These are phyloP conservation scores for Fusarium sp. DNA, from an alignment of 2,329 filamentous ascomycete genomes.

Conservation along the genomic window DNA sequence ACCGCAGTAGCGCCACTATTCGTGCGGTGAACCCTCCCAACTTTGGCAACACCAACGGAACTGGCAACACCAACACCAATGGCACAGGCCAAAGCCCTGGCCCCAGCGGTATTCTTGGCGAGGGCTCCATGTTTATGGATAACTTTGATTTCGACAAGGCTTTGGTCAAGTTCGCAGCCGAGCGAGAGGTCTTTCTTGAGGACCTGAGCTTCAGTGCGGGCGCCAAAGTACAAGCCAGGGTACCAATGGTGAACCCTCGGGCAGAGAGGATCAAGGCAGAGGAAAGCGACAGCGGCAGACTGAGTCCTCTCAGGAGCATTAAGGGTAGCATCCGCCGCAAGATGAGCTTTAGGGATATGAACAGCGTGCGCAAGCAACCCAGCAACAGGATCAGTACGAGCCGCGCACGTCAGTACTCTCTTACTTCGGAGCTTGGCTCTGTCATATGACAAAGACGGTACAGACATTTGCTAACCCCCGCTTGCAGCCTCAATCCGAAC, in stretches of 20 bases:
- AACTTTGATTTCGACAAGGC: conserved; percentile 96
- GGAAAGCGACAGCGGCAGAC: conserved; percentile 69
- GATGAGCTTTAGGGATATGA: conserved; percentile 95
- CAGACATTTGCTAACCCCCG: conserved; percentile 48
- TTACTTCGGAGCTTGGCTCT: neutral
- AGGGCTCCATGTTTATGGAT: conserved; percentile 57
- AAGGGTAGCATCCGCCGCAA: conserved; percentile 91
- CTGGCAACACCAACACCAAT: conserved; percentile 38
- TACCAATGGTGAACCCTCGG: conserved; percentile 81
- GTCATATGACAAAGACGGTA: neutral
- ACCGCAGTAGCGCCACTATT: conserved; percentile 76
- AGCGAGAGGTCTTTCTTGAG: conserved; percentile 92
- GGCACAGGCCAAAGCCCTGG: conserved; percentile 32
- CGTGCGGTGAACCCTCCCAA: conserved; percentile 57
- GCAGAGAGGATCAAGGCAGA: conserved; percentile 85
- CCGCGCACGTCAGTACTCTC: conserved; percentile 50
- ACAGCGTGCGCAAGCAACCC: conserved; percentile 89
- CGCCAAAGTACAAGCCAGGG: conserved; percentile 77
- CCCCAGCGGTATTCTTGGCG: conserved; percentile 47
- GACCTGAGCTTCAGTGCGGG: conserved; percentile 92
- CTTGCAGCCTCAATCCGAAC: conserved; percentile 74
- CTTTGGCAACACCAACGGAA: conserved; percentile 45
- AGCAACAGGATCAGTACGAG: conserved; percentile 72
- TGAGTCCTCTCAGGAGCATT: conserved; percentile 70
- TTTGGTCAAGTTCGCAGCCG: conserved; percentile 93